Percentiles rank a stretch among this genome's conserved stretches.
phyloP scores from a whole-genome alignment of 768 basidiomycete genomes.

The Amanita inopinata region DNA sequence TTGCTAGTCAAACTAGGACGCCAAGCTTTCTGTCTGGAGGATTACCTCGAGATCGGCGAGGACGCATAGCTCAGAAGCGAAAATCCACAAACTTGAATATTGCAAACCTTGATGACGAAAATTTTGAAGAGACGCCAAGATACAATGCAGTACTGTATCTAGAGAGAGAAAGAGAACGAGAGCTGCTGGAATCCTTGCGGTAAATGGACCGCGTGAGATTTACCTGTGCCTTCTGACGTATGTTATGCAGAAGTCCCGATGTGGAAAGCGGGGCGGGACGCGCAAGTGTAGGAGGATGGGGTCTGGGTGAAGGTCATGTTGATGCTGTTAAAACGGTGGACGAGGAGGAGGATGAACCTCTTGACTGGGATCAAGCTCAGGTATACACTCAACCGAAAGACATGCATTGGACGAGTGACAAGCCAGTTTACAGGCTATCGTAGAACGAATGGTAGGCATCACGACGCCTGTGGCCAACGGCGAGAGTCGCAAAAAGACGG shows the following conservation, averaged over 20 bases:
- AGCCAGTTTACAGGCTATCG: slow-evolving; percentile 31
- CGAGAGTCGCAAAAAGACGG: slow-evolving; percentile 21
- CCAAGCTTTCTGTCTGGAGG: slow-evolving; percentile 68
- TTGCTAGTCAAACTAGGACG: slow-evolving; percentile 24
- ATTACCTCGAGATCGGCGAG: slow-evolving; percentile 67
- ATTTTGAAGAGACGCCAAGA: slow-evolving; percentile 42
- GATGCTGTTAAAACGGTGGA: slow-evolving; percentile 39
- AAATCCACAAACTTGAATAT: slow-evolving; percentile 22
- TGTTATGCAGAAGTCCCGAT: slow-evolving; percentile 41
- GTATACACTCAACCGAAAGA: slow-evolving; percentile 19
- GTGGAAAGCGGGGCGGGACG: slow-evolving; percentile 27
- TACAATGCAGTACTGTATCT: slow-evolving; percentile 26
- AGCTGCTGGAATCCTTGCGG: slow-evolving; percentile 47
- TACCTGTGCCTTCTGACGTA: slow-evolving; percentile 5
- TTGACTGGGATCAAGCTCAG: slow-evolving; percentile 68
- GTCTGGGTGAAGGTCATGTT: slow-evolving; percentile 51
- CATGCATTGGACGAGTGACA: not conserved
- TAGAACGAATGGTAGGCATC: slow-evolving; percentile 54
- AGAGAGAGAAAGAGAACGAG: slow-evolving; percentile 40
- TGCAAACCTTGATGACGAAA: slow-evolving; percentile 29
- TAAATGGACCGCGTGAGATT: slow-evolving; percentile 17
- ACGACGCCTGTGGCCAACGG: slow-evolving; percentile 16
- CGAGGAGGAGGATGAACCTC: slow-evolving; percentile 54
- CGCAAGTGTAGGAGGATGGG: slow-evolving; percentile 61
- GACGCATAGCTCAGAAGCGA: slow-evolving; percentile 56